These are phyloP conservation scores for Crithidia fasciculata DNA, from an alignment of 208 protist species.

Conservation along the genomic window DNA sequence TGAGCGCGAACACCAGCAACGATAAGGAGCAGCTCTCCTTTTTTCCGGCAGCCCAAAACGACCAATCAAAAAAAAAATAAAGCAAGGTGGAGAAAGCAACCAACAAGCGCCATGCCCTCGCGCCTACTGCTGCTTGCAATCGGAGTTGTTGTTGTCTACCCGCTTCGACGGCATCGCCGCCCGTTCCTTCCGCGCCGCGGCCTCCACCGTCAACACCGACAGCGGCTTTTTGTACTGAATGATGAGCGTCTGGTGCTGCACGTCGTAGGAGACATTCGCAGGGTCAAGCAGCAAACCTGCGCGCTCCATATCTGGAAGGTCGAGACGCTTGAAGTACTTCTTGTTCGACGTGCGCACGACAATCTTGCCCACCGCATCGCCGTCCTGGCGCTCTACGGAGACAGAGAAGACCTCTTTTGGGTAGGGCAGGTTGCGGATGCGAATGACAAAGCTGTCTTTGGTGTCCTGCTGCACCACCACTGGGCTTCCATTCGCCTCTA, in stretches of 20 bases:
- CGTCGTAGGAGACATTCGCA: constrained; percentile 72
- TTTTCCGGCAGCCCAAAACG: not conserved
- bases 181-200: constrained; percentile 78
- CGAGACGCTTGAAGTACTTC: constrained; percentile 95
- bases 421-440: constrained; percentile 94
- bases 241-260: constrained; percentile 93
- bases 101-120: not conserved
- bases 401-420: constrained; percentile 84
- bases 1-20: too few species aligned
- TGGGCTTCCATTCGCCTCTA: constrained; percentile 75
- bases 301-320: constrained; percentile 85
- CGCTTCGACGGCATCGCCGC: constrained; percentile 70
- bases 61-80: constrained; percentile 2
- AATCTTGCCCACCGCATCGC: constrained; percentile 74
- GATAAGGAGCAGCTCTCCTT: not conserved
- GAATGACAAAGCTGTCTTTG: constrained; percentile 81
- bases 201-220: constrained; percentile 74
- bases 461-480: constrained; percentile 89
- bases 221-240: constrained; percentile 93
- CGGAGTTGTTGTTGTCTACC: constrained; percentile 47
- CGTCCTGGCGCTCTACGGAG: constrained; percentile 64
- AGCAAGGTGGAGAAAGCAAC: not conserved
- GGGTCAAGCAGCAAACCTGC: constrained; percentile 63
- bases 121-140: constrained; percentile 74
- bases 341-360: constrained; percentile 96